A percentile compares a stretch with the other conserved stretches of the same genome.
phyloP scores from a whole-genome alignment of 371 early-diverging fungal species.

The Capillidium rhysosporum region DNA sequence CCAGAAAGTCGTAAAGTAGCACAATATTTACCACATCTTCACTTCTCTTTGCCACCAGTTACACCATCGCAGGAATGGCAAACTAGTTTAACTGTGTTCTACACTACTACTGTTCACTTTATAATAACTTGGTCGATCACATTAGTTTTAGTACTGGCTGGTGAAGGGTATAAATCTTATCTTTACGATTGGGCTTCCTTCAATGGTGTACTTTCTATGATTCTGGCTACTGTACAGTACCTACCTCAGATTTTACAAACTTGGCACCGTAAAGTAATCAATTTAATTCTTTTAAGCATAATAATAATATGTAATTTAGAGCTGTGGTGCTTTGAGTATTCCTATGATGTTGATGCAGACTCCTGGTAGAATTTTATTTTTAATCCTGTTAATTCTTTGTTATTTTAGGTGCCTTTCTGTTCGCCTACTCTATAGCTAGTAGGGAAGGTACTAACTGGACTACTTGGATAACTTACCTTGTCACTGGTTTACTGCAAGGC shows the following conservation, averaged over 20 bases:
- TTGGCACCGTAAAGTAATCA: conserved; percentile 35
- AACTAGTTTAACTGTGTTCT: conserved; percentile 29
- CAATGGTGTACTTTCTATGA: conserved; percentile 52
- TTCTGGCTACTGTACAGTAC: conserved; percentile 60
- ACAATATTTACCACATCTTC: conserved; percentile 9
- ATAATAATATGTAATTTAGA: conserved; percentile 12
- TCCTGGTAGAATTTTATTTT: conserved; percentile 34
- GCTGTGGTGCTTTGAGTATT: conserved; percentile 75
- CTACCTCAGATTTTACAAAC: conserved; percentile 79
- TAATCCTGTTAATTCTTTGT: neutral
- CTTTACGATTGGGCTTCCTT: conserved; percentile 48
- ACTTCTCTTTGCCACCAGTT: conserved; percentile 10
- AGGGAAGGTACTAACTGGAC: conserved; percentile 84
- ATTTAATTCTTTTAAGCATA: neutral
- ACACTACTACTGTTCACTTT: conserved; percentile 31
- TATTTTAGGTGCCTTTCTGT: conserved; percentile 28
- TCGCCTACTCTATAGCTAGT: conserved; percentile 60
- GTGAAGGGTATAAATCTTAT: conserved; percentile 28
- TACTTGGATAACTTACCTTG: conserved; percentile 75
- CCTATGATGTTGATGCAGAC: conserved; percentile 85
- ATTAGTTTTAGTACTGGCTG: conserved; percentile 21
- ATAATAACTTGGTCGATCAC: conserved; percentile 29
- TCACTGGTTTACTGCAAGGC: conserved; percentile 69
- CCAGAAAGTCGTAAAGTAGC: conserved; percentile 35
- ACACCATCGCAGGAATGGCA: conserved; percentile 37